A percentile compares a stretch with the other conserved stretches of the same genome.
Conservation (phyloP, 305 asterid genomes). For the Andrographis paniculata region DNA sequence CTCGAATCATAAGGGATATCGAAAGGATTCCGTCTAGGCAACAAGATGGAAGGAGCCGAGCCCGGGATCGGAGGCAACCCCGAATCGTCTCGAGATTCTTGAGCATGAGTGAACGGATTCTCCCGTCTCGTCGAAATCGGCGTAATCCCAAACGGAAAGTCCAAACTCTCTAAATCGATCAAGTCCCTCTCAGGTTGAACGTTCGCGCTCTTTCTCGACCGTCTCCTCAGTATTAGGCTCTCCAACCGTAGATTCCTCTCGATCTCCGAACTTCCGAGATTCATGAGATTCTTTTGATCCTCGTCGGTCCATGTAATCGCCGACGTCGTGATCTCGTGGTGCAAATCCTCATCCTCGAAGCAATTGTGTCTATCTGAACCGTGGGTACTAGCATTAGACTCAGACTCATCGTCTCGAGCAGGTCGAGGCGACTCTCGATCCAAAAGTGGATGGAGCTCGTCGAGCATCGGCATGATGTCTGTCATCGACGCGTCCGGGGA, state of each 20-base stretch:
- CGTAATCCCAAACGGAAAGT: conserved; percentile 32
- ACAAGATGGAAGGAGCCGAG: conserved; percentile 73
- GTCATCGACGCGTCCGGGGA: conserved; percentile 85
- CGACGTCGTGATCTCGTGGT: no score
- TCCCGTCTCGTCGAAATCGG: no score
- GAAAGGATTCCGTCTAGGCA: conserved; percentile 68
- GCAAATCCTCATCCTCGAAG: no score
- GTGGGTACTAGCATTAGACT: no score
- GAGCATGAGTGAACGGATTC: no score
- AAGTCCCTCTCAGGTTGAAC: conserved; percentile 31
- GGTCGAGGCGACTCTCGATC: conserved; percentile 51
- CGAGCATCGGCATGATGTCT: conserved; percentile 79
- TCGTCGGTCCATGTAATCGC: no score
- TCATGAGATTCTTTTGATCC: conserved; percentile 37
- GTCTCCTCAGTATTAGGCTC: conserved; percentile 75
- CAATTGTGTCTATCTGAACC: no score
- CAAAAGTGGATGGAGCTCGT: conserved; percentile 86
- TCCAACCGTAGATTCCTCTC: conserved; percentile 73
- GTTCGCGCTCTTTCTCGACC: conserved; percentile 49
- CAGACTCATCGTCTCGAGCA: no score
- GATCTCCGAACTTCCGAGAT: conserved; percentile 43
- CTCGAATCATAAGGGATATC: conserved; percentile 90
- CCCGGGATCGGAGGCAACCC: conserved; percentile 36
- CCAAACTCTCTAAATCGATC: conserved; percentile 31
- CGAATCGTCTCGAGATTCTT: conserved; percentile 19